Evolutionary conservation across 2,329 filamentous ascomycete species (phyloP), one percentile per base, ranked within the genome.

Genomic region (Aspergillus sp.): DNA sequence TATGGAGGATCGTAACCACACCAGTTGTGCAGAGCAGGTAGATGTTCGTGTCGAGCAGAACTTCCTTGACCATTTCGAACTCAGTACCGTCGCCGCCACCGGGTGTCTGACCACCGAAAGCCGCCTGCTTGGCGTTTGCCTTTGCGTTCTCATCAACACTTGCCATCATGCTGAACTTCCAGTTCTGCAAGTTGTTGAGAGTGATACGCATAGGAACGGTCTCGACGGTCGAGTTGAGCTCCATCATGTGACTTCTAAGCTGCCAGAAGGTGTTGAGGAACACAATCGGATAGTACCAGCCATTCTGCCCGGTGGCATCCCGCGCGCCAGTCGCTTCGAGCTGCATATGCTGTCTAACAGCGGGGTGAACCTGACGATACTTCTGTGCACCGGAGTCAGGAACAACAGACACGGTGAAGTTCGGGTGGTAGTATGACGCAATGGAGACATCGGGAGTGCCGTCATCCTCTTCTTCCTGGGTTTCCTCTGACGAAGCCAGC

Each of bases 221-320:
- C 70, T 87, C 89, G 68, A 97, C 91, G 0, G 95, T 98, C 15
- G 91, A 89, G 75, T 99, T 99, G 54, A 99, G 81, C 67, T 93
- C 84, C 21, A 85, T 91, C 94, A 98, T 98, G 69, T 98, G 92
- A 64, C 85, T 89, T 73, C 86, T 91, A 65, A 99, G 84, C 78
- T 98, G 94, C 95, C 95, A 99, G 79, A 99, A 99, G 4, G 90
- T 96, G 79, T 99, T 99, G 73, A 95, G 82, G 74, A 92, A 99
- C 41, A 98, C 79, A 48, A 97, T 86, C 4, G 95, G 95, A 72
- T 90, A 87, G 74, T 98, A 99, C 93, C 93, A 99, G 63, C 89
- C 89, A 77, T 98, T 92, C 77, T 93, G 86, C 39, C 95, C 95
- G 13, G 87, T 87, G 2, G 84, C 87, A 75, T 99, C 95, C 62